phyloP scores from a whole-genome alignment of 2,329 filamentous ascomycete species.

The Arthroderma sp. region DNA sequence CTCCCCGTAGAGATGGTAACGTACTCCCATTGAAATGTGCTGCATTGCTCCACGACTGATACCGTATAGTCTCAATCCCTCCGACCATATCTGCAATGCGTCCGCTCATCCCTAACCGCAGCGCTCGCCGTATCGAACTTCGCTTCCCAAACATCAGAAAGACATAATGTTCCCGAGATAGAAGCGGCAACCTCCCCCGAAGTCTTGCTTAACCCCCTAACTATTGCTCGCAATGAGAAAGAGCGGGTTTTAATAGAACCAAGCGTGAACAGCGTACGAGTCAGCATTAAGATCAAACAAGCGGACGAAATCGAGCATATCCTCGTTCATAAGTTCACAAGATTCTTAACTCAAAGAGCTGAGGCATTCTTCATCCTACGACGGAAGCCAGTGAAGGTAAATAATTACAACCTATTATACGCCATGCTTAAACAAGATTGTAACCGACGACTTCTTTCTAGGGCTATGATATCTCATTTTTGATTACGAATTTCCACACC shows the following conservation, averaged over 20 bases:
- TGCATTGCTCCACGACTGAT: slow-evolving; percentile 2
- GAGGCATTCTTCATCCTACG: slow-evolving; percentile 95
- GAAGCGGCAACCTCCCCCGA: slow-evolving; percentile 88
- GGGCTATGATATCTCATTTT: slow-evolving; percentile 97
- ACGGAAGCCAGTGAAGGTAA: slow-evolving; percentile 85
- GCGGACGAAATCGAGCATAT: slow-evolving; percentile 98
- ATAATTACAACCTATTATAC: too few species aligned
- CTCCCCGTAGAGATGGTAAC: too few species aligned
- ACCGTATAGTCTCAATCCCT: slow-evolving; percentile 72
- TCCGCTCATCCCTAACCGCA: slow-evolving; percentile 84
- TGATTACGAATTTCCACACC: slow-evolving; percentile 98
- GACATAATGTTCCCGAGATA: slow-evolving; percentile 96
- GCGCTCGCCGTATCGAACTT: slow-evolving; percentile 94
- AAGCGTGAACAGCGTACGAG: slow-evolving; percentile 88
- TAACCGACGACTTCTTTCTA: slow-evolving; percentile 28
- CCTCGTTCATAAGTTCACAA: slow-evolving; percentile 93
- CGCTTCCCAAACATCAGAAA: slow-evolving; percentile 87
- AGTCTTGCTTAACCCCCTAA: slow-evolving; percentile 80
- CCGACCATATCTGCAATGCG: slow-evolving; percentile 89
- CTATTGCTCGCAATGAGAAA: slow-evolving; percentile 88
- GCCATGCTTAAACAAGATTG: too few species aligned
- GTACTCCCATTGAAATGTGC: too few species aligned
- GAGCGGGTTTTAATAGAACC: slow-evolving; percentile 94
- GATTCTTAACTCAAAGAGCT: slow-evolving; percentile 89
- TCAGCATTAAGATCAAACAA: slow-evolving; percentile 99